Evolutionary conservation across 257 asterid genomes (phyloP).

Genomic region (Fraxinus americana): DNA sequence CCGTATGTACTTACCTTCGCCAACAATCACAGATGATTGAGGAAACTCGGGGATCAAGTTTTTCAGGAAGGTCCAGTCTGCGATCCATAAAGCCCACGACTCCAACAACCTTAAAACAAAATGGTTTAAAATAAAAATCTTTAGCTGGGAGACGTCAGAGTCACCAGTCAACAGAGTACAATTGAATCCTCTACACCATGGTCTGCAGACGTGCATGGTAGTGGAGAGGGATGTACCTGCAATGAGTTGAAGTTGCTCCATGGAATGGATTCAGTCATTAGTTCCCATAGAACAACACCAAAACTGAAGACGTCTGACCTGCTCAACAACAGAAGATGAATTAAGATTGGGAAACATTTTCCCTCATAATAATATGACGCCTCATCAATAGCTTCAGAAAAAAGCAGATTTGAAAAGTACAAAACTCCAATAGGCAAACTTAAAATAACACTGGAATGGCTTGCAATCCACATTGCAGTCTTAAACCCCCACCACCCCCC

Average conservation of each 20-base stretch:
- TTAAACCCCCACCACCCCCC: neutral
- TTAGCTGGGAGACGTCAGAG: neutral
- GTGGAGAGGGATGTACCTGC: conserved; percentile 42
- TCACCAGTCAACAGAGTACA: neutral
- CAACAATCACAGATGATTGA: conserved; percentile 70
- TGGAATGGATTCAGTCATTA: conserved; percentile 64
- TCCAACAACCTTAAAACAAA: conserved; percentile 58
- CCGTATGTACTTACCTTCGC: conserved; percentile 47
- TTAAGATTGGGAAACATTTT: neutral
- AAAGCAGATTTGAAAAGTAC: neutral
- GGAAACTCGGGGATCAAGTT: conserved; percentile 55
- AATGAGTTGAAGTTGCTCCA: conserved; percentile 63
- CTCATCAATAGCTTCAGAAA: neutral
- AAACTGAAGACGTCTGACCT: conserved; percentile 78
- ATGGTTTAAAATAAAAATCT: neutral
- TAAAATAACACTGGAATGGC: neutral
- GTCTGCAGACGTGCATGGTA: neutral
- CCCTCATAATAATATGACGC: neutral
- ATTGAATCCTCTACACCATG: neutral
- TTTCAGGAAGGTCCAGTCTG: conserved; percentile 57
- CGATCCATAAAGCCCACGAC: conserved; percentile 76
- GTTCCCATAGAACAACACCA: conserved; percentile 80
- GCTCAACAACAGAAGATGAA: conserved; percentile 21
- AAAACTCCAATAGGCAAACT: too few relatives aligned
- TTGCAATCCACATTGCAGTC: neutral